These are phyloP conservation scores for Globisporangium nodosum DNA, from an alignment of 352 stramenopile genomes.

Conservation along the genomic window DNA sequence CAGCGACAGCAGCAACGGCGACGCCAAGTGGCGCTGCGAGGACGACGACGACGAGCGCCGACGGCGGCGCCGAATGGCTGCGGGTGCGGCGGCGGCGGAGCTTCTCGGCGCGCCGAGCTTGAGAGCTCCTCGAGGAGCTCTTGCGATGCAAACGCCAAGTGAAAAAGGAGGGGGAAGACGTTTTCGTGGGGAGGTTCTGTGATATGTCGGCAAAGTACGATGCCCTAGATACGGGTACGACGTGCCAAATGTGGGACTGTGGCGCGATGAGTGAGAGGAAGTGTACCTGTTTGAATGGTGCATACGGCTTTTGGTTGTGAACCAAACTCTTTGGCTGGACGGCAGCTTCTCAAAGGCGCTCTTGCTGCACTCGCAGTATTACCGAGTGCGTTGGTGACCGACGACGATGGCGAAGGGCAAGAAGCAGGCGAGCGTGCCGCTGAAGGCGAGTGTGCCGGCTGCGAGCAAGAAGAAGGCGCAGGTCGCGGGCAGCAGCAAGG, in stretches of 20 bases:
- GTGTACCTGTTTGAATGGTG: neutral
- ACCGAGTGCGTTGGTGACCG: neutral
- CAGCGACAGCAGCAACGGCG: neutral
- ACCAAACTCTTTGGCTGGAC: neutral
- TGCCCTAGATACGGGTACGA: no score
- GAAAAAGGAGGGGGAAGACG: neutral
- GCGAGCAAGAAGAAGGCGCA: slow-evolving; percentile 19
- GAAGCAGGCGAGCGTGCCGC: slow-evolving; percentile 8
- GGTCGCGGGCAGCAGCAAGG: slow-evolving; percentile 1
- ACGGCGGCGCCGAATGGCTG: slow-evolving; percentile 1
- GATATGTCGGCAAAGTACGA: no score
- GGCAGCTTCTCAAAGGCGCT: neutral
- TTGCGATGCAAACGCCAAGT: neutral
- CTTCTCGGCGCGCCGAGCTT: no score
- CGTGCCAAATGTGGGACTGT: no score
- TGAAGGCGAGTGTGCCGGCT: slow-evolving; percentile 16
- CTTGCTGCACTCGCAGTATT: neutral
- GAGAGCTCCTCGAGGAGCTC: neutral
- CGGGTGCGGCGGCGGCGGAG: neutral
- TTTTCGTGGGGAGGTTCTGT: no score
- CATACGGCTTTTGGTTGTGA: neutral
- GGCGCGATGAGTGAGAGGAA: no score
- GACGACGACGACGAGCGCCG: neutral
- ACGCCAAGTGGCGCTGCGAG: neutral
- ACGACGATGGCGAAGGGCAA: slow-evolving; percentile 15